Evolutionary conservation across 495 filamentous ascomycete species (phyloP).

Genomic region (Lasiosphaeria miniovina): DNA sequence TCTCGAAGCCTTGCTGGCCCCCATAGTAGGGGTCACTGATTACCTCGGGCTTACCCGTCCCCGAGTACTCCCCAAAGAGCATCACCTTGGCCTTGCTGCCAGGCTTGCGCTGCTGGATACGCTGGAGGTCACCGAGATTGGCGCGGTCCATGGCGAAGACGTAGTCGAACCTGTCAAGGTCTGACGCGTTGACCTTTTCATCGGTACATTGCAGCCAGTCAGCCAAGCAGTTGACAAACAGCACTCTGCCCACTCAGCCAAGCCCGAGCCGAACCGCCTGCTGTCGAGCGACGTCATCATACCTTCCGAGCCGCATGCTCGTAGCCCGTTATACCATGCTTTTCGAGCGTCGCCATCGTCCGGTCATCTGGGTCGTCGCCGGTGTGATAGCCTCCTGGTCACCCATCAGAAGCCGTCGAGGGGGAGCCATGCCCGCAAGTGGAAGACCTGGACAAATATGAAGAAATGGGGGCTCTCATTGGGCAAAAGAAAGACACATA

Average conservation of each 20-base stretch:
- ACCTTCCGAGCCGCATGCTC: constrained; percentile 76
- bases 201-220: no score
- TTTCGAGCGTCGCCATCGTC: constrained; percentile 75
- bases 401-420: constrained; percentile 4
- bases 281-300: neutral
- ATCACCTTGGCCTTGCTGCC: constrained; percentile 58
- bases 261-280: no score
- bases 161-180: constrained; percentile 87
- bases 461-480: neutral
- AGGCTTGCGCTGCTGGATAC: constrained; percentile 54
- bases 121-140: constrained; percentile 71
- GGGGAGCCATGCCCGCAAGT: neutral
- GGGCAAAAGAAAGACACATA: constrained; percentile 5
- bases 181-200: constrained; percentile 32
- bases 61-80: constrained; percentile 81
- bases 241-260: no score
- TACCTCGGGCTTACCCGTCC: constrained; percentile 62
- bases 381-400: constrained; percentile 66
- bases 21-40: constrained; percentile 95
- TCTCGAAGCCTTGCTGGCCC: constrained; percentile 74
- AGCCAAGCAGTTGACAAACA: no score
- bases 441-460: neutral
- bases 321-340: constrained; percentile 73
- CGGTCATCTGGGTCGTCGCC: constrained; percentile 73
- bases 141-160: constrained; percentile 89